Evolutionary conservation across 2,329 filamentous ascomycete genomes (phyloP), one percentile per base, ranked within the genome.

Genomic region (Phoma sp.): DNA sequence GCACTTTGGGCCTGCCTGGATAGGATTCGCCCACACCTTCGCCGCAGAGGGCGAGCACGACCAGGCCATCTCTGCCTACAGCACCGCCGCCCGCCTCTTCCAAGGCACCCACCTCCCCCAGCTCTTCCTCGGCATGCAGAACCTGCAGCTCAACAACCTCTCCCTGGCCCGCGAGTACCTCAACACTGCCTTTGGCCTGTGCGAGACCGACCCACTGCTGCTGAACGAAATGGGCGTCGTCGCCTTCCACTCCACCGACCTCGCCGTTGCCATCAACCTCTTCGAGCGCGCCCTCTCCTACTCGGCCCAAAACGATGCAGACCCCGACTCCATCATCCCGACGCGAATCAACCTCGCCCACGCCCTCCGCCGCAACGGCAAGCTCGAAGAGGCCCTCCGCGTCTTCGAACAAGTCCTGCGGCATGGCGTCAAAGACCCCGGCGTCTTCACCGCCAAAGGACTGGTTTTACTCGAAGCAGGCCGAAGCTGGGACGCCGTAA

Each of bases 11-110:
- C 91, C 95, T 1, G 95, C 95, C 3, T 99, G 95, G 95, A 98
- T 99, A 61, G 95, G 96, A 1, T 99, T 99, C 71, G 95, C 95
- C 1, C 96, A 99, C 74, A 99, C 95, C 0, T 99, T 99, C 73
- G 95, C 95, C 1, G 93, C 92, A 10, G 95, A 99, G 74, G 95
- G 95, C 46, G 95, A 99, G 75, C 93, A 98, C 74, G 95, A 99
- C 73, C 95, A 99, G 77, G 95, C 95, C 40, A 97, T 99, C 59
- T 96, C 93, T 7, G 95, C 96, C 0, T 99, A 99, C 77, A 96
- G 91, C 25, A 99, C 95, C 1, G 95, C 95, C 0, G 93, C 93
- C 2, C 85, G 95, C 32, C 80, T 99, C 0, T 99, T 99, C 76
- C 96, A 97, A 80, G 95, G 95, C 32, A 98, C 93, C 0, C 96